These are phyloP conservation scores for Kwoniella bestiolae DNA, from an alignment of 768 basidiomycete species.

Conservation along the genomic window DNA sequence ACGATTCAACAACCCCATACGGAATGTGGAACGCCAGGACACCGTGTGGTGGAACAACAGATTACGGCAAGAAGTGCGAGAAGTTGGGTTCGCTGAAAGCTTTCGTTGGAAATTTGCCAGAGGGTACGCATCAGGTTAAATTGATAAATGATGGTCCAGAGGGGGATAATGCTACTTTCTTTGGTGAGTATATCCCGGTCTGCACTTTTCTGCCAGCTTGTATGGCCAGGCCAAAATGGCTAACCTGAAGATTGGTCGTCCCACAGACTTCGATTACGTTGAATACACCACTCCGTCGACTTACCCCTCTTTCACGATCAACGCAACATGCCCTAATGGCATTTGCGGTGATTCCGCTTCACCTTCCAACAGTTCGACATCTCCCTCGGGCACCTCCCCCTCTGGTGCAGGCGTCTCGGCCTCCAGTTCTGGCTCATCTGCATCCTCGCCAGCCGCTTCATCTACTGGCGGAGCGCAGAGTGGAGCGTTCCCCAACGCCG, in stretches of 20 bases:
- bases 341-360: constrained; percentile 7
- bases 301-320: constrained; percentile 19
- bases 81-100: constrained; percentile 52
- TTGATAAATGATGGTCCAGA: constrained; percentile 44
- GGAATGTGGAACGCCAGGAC: constrained; percentile 41
- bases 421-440: neutral
- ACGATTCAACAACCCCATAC: constrained; percentile 31
- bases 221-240: no score
- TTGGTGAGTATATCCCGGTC: no score
- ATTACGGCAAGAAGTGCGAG: constrained; percentile 49
- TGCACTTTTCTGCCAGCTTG: no score
- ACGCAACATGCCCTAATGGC: constrained; percentile 20
- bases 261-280: constrained; percentile 39
- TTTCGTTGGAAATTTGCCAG: constrained; percentile 33
- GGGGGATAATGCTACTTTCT: constrained; percentile 35
- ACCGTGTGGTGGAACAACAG: constrained; percentile 41
- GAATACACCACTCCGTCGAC: constrained; percentile 32
- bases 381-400: neutral
- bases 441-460: constrained; percentile 2
- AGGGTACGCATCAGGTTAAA: constrained; percentile 43
- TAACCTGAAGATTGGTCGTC: no score
- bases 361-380: neutral
- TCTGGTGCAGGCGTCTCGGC: neutral
- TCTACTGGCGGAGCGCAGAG: neutral
- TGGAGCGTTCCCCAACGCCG: neutral